These are phyloP conservation scores for Calonectria montana DNA, from an alignment of 2,329 filamentous ascomycete genomes.

Conservation along the genomic window DNA sequence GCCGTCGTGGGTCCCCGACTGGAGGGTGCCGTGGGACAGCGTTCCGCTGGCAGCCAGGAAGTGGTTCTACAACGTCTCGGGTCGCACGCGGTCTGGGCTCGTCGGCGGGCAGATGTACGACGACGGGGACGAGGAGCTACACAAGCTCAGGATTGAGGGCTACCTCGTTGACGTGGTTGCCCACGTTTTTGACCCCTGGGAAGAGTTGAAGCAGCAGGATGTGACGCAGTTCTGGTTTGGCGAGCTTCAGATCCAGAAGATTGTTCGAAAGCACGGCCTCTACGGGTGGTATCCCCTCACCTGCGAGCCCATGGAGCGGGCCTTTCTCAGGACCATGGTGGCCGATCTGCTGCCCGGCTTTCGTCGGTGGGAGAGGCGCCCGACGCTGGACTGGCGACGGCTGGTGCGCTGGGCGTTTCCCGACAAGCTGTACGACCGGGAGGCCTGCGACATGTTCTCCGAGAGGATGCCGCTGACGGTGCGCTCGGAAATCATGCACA, in stretches of 20 bases:
- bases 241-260: not conserved
- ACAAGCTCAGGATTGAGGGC: constrained; percentile 11
- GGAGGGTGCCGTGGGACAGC: constrained; percentile 9
- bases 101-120: not conserved
- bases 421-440: not conserved
- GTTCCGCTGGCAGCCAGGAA: constrained; percentile 4
- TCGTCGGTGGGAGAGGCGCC: constrained; percentile 7
- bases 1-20: constrained; percentile 12
- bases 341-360: constrained; percentile 8
- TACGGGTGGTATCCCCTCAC: constrained; percentile 3
- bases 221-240: constrained; percentile 4
- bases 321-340: constrained; percentile 4
- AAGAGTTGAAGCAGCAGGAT: not conserved
- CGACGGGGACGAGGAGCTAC: not conserved
- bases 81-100: not conserved
- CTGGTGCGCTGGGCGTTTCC: constrained; percentile 7
- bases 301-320: constrained; percentile 4
- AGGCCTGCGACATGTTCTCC: not conserved
- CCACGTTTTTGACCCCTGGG: constrained; percentile 10
- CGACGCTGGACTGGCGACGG: constrained; percentile 11
- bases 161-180: constrained; percentile 7
- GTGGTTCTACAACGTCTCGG: constrained; percentile 11
- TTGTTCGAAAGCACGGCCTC: not conserved
- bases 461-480: constrained; percentile 3
- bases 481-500: constrained; percentile 9